Base-by-base conservation (phyloP, 106 monocot species). In the Gastrodia elata region DNA sequence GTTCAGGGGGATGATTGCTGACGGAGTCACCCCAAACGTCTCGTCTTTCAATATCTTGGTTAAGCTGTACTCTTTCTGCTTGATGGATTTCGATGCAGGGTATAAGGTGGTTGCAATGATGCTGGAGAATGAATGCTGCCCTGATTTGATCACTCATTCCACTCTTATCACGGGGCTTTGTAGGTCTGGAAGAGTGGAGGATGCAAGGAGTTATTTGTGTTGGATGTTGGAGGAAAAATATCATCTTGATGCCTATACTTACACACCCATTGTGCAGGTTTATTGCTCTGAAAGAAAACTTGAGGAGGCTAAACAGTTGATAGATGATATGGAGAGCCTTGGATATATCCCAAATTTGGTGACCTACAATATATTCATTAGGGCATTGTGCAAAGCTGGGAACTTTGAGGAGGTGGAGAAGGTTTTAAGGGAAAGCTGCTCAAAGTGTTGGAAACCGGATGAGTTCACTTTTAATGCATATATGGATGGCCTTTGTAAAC, bases 401-500 rank as follows among this genome's bases (percentile, higher is more conserved):
- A 71, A 36, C 35, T 85, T 89, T 48, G 67, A 73, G 27, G 85
- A 81, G 70, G 83, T 89, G 9, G 83, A 85, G 72, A 77, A 49
- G 69, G 40, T 85, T 67, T 40, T 89, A 24, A 24, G 27, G 24
- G 85, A 83, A 65, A 81, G 80, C 52, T 39, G 20, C 27, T 32
- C 37, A 7, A 81, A 79, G 70, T 74, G 79, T 65, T 89, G 89
- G 86, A 78, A 68, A 42, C 83, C 89, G 1, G 83, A 86, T 52
- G 76, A 76, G 52, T 39, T 84, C 24, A 89, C 83, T 27, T 89
- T 83, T 40, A 89, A 83, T 64, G 82, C 77, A 33, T 86, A 86
- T 65, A 86, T 89, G 81, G 74, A 84, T 65, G 86, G 86, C 3
- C 83, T 89, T 16, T 89, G 89, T 42, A 83, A 82, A 74, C 3